Evolutionary conservation across 202 grass and related monocot species (phyloP).

Genomic region (Brachypodium distachyon): DNA sequence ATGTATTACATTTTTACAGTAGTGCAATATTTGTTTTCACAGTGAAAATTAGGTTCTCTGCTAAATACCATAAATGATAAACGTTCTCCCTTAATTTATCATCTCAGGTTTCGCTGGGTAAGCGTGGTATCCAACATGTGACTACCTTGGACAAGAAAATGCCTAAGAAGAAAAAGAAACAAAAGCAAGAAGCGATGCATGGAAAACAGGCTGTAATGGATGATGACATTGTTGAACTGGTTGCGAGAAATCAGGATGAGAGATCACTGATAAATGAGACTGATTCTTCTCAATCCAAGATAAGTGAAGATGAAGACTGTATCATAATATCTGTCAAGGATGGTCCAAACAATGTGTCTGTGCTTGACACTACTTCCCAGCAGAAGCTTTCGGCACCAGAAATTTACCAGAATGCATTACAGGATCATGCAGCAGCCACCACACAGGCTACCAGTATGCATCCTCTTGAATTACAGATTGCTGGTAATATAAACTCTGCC

Average conservation of each 20-base stretch:
- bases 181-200: conserved; percentile 1
- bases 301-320: conserved; percentile 24
- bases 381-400: conserved; percentile 17
- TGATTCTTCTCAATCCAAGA: conserved; percentile 9
- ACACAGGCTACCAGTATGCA: not conserved
- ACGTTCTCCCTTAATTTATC: conserved; percentile 14
- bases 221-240: conserved; percentile 89
- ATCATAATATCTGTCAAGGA: conserved; percentile 3
- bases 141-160: conserved; percentile 3
- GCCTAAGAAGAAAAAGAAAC: conserved; percentile 27
- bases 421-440: not conserved
- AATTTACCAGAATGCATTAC: conserved; percentile 20
- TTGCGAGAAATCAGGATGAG: conserved; percentile 50
- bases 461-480: conserved; percentile 11
- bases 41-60: not conserved
- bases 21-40: not conserved
- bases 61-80: conserved; percentile 10
- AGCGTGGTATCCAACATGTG: conserved; percentile 22
- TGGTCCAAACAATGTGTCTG: conserved; percentile 16
- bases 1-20: not conserved
- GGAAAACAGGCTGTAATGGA: conserved; percentile 34
- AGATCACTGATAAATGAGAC: conserved; percentile 35
- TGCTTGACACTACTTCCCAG: conserved; percentile 17
- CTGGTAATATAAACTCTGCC: not conserved
- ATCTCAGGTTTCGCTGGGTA: conserved; percentile 39